Evolutionary conservation across 164 flowering plant species (phyloP).

Genomic region (Taxillus chinensis): DNA sequence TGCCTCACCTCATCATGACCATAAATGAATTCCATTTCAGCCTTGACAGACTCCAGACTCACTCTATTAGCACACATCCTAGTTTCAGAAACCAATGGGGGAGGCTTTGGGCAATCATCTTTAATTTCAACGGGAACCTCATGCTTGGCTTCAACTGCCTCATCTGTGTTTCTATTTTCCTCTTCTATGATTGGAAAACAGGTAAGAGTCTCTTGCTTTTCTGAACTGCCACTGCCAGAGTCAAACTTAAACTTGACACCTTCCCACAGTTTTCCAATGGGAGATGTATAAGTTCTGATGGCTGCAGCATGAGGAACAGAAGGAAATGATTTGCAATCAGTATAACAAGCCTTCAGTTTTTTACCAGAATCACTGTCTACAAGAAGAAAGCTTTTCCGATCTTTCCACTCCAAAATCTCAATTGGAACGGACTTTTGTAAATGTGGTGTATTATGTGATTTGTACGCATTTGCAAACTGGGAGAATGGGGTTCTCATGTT

Average conservation of each 20-base stretch:
- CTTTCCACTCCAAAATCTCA: neutral
- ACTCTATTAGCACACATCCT: slow-evolving; percentile 22
- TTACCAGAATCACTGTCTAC: neutral
- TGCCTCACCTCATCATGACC: slow-evolving; percentile 17
- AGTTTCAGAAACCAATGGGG: slow-evolving; percentile 22
- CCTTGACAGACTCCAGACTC: slow-evolving; percentile 34
- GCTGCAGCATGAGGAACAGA: slow-evolving; percentile 5
- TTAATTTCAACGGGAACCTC: slow-evolving; percentile 39
- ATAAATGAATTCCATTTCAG: slow-evolving; percentile 20
- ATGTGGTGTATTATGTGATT: neutral
- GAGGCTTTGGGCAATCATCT: slow-evolving; percentile 17
- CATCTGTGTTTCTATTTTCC: slow-evolving; percentile 32
- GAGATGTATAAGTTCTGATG: slow-evolving; percentile 38
- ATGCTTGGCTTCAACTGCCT: slow-evolving; percentile 18
- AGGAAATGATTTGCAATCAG: neutral
- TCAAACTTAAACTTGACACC: slow-evolving; percentile 22
- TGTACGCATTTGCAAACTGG: neutral
- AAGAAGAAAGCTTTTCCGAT: neutral
- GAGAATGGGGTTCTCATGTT: neutral
- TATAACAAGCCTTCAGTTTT: neutral
- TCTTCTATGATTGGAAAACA: slow-evolving; percentile 68
- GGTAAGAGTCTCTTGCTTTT: slow-evolving; percentile 34
- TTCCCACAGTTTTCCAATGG: slow-evolving; percentile 49
- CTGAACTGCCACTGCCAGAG: slow-evolving; percentile 32
- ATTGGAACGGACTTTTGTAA: neutral